Evolutionary conservation across 116 monocot genomes (phyloP).

Genomic region (Papilionanthe hybrid): DNA sequence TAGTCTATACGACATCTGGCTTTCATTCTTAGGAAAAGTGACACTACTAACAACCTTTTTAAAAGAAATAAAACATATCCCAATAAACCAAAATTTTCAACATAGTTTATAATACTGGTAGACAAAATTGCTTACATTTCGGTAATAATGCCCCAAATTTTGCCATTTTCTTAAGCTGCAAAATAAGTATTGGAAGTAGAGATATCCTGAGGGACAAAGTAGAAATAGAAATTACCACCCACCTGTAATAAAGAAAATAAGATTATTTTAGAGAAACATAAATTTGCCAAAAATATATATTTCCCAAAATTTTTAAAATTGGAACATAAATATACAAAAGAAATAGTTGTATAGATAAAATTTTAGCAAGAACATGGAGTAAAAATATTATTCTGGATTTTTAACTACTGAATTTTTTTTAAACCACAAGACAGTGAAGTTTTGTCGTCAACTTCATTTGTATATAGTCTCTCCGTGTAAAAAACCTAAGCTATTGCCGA

Average conservation of each 20-base stretch:
- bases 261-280: neutral
- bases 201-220: slow-evolving; percentile 37
- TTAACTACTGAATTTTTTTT: neutral
- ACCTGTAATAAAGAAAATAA: slow-evolving; percentile 27
- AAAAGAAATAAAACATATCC: neutral
- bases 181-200: slow-evolving; percentile 40
- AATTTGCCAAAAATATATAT: neutral
- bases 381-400: slow-evolving; percentile 1
- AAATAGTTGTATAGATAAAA: neutral
- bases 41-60: too few relatives aligned
- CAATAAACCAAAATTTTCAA: neutral
- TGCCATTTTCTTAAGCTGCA: slow-evolving; percentile 42
- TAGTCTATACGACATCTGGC: neutral
- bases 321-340: neutral
- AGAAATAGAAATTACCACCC: slow-evolving; percentile 44
- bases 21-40: neutral
- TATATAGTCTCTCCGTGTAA: neutral
- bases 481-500: neutral
- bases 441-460: neutral
- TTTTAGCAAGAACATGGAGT: neutral
- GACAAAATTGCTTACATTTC: slow-evolving; percentile 53
- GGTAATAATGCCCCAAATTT: slow-evolving; percentile 53
- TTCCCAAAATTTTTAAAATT: neutral
- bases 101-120: neutral
- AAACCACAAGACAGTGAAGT: neutral